phyloP scores from a whole-genome alignment of 768 basidiomycete species.

The Mycena haematopus region DNA sequence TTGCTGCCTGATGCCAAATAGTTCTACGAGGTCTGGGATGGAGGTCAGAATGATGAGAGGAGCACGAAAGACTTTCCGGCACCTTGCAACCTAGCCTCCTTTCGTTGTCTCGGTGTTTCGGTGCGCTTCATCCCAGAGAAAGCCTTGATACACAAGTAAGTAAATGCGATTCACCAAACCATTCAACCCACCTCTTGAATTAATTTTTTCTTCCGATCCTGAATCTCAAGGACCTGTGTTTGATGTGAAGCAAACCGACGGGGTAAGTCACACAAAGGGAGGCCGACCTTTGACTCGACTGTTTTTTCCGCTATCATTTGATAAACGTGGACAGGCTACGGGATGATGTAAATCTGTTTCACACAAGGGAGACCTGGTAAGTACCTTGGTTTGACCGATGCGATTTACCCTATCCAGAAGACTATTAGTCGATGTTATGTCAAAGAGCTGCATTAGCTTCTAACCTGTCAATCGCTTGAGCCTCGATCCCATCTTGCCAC shows the following conservation, averaged over 20 bases:
- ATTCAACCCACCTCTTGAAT: constrained; percentile 66
- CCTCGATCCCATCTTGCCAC: constrained; percentile 90
- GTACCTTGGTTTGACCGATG: constrained; percentile 77
- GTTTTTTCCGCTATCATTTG: constrained; percentile 91
- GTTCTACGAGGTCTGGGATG: constrained; percentile 61
- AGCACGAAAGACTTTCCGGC: constrained; percentile 19
- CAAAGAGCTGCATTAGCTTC: neutral
- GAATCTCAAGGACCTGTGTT: constrained; percentile 75
- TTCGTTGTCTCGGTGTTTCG: constrained; percentile 78
- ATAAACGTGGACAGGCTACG: constrained; percentile 75
- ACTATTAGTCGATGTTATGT: constrained; percentile 35
- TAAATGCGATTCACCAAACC: neutral
- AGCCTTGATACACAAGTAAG: constrained; percentile 54
- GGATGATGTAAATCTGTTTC: too few relatives aligned
- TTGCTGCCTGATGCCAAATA: constrained; percentile 54
- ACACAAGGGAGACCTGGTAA: too few relatives aligned
- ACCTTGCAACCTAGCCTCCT: constrained; percentile 86
- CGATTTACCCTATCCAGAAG: constrained; percentile 61
- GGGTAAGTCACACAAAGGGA: neutral
- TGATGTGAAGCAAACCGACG: neutral
- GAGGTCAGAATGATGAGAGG: neutral
- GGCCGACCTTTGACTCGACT: constrained; percentile 76
- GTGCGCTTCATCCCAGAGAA: constrained; percentile 83
- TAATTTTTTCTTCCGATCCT: constrained; percentile 81
- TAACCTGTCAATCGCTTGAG: constrained; percentile 67